A percentile compares a stretch with the other conserved stretches of the same genome.
Conservation (phyloP, 2,329 filamentous ascomycete genomes). For the Tolypocladium endophyticum region DNA sequence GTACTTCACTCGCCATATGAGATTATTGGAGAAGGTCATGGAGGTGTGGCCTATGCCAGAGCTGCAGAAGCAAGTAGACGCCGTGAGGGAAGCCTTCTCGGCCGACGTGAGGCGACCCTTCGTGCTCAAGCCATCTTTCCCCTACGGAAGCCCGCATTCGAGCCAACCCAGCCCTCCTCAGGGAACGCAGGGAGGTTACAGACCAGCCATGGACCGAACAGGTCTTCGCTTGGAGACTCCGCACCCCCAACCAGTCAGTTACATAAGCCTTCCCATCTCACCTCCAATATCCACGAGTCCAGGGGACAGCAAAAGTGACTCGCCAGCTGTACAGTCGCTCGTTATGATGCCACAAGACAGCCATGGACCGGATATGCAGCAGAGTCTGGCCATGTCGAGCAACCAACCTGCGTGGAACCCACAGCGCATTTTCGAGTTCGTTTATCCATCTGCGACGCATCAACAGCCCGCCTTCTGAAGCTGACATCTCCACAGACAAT, state of each 20-base stretch:
- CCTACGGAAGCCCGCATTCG: conserved; percentile 68
- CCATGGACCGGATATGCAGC: conserved; percentile 39
- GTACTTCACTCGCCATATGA: conserved; percentile 90
- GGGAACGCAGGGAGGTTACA: conserved; percentile 35
- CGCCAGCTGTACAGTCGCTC: conserved; percentile 60
- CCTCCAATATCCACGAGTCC: conserved; percentile 67
- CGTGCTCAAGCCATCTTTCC: conserved; percentile 78
- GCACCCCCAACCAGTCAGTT: conserved; percentile 53
- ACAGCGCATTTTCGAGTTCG: conserved; percentile 81
- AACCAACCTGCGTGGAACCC: conserved; percentile 72
- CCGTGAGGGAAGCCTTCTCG: conserved; percentile 82
- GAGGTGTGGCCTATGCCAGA: conserved; percentile 79
- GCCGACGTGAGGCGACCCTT: conserved; percentile 77
- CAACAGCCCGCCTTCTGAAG: background rate
- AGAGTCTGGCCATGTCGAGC: conserved; percentile 51
- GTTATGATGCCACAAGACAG: conserved; percentile 58
- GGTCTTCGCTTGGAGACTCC: conserved; percentile 43
- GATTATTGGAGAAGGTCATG: conserved; percentile 78
- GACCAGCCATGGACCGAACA: conserved; percentile 31
- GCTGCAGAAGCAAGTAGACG: conserved; percentile 81
- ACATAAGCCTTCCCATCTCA: conserved; percentile 61
- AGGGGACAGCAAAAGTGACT: conserved; percentile 68
- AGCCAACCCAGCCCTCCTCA: conserved; percentile 53
- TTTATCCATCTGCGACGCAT: conserved; percentile 10
- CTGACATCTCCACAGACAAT: conserved; percentile 52